Percentiles rank a stretch among this genome's conserved stretches.
Evolutionary conservation across 1,284 basidiomycete genomes (phyloP).

Genomic region (Mycosarcoma mackinlayi): DNA sequence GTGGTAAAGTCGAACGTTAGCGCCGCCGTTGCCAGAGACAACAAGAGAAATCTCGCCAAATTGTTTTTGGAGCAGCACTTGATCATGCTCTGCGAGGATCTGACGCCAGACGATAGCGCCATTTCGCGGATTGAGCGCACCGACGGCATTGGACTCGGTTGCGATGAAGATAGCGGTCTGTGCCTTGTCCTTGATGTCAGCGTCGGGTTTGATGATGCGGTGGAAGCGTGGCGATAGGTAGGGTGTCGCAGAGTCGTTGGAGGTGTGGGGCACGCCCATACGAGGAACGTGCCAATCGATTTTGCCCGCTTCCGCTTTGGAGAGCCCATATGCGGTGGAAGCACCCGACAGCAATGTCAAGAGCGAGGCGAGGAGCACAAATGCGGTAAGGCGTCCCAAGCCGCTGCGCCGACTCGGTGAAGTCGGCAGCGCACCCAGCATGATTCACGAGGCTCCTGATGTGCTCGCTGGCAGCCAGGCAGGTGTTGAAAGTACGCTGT

Average conservation of each 20-base stretch:
- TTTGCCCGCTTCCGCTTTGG: constrained; percentile 46
- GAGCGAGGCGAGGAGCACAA: constrained; percentile 24
- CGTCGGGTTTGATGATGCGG: constrained; percentile 63
- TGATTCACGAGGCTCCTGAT: constrained; percentile 6
- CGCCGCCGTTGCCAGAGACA: constrained; percentile 80
- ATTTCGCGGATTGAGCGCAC: constrained; percentile 77
- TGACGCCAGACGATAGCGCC: constrained; percentile 86
- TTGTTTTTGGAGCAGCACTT: constrained; percentile 77
- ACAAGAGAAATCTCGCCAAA: constrained; percentile 72
- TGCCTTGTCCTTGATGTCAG: constrained; percentile 63
- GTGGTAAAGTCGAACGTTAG: constrained; percentile 79
- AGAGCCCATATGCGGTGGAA: constrained; percentile 21
- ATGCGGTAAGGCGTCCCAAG: constrained; percentile 16
- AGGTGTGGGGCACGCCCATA: constrained; percentile 47
- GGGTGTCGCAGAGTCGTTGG: constrained; percentile 37
- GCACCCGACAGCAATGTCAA: constrained; percentile 16
- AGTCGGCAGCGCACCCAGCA: constrained; percentile 23
- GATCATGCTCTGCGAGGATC: constrained; percentile 77
- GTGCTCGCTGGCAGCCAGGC: background rate
- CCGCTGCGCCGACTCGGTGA: constrained; percentile 17
- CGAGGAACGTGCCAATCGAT: constrained; percentile 55
- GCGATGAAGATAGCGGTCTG: constrained; percentile 76
- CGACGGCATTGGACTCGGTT: constrained; percentile 82
- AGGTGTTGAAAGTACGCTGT: background rate
- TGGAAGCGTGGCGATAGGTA: constrained; percentile 65